Base-by-base conservation (phyloP, 257 asterid species). In the Handroanthus guayacan region DNA sequence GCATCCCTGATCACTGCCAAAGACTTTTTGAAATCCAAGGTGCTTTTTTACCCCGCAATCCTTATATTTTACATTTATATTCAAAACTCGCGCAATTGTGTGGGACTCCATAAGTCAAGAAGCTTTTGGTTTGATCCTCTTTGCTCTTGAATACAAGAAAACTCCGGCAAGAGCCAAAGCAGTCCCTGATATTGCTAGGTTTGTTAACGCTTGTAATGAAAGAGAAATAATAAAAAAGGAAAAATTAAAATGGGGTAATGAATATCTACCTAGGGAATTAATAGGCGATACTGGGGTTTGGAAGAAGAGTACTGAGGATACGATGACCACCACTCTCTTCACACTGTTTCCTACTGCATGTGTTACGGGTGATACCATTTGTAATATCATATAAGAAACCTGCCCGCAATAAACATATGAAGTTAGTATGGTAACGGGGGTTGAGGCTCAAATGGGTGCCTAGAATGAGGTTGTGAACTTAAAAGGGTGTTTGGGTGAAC, bases 301-400 rank as follows among this genome's bases (percentile, higher is more conserved):
- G 69, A 94, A 94, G 90, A 92, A 87, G 84, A 92, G 83, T 4
- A 90, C 84, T 1, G 96, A 90, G 66, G 97, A 84, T 51, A 87
- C 96, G 67, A 94, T 90, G 62, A 94, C 94, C 52, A 92, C 97
- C 56, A 90, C 96, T 81, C 97, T 83, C 84, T 94, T 94, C 81
- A 85, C 88, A 72, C 97, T 85, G 84, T 94, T 92, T 56, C 97
- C 97, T 9, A 94, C 97, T 5, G 98, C 92, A 48, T 94, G 97
- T 16, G 97, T 92, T 64, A 94, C 97, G 3, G 97, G 94, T 7
- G 97, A 90, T 5, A 94, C 97, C 94, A 80, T 87, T 78, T 82
- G 86, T 58, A 93, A 80, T 76, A 93, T 91, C 87, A 77, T 77
- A 58, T 94, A 91, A 6, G 97, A 91, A 72, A 92, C 91, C 98